phyloP scores from a whole-genome alignment of 2,329 filamentous ascomycete genomes.

The Penicillium sp. region DNA sequence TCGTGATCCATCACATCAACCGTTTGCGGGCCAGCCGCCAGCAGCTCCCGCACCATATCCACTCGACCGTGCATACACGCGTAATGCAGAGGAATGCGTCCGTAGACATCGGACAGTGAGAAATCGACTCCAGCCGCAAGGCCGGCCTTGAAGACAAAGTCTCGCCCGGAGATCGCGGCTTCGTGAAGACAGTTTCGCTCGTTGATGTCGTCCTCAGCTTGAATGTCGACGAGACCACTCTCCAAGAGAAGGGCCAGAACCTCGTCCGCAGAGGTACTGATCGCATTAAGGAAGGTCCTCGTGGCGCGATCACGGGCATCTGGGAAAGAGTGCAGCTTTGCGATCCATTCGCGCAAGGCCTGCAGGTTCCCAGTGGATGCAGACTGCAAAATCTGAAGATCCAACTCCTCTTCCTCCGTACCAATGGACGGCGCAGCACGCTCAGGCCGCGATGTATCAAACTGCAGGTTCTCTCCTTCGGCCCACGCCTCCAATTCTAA shows the following conservation, averaged over 20 bases:
- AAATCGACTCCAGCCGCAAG: slow-evolving; percentile 76
- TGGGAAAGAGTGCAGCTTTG: slow-evolving; percentile 64
- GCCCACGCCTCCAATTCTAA: slow-evolving; percentile 96
- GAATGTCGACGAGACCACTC: slow-evolving; percentile 82
- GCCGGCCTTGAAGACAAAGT: slow-evolving; percentile 74
- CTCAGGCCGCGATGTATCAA: slow-evolving; percentile 58
- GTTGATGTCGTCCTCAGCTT: slow-evolving; percentile 95
- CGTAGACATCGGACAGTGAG: slow-evolving; percentile 85
- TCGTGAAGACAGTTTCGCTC: slow-evolving; percentile 96
- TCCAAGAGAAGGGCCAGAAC: slow-evolving; percentile 76
- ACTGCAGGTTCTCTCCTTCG: slow-evolving; percentile 90
- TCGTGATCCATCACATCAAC: slow-evolving; percentile 92
- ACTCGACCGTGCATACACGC: slow-evolving; percentile 91
- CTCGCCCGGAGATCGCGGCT: slow-evolving; percentile 89
- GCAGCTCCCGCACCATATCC: slow-evolving; percentile 75
- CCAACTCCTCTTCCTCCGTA: slow-evolving; percentile 85
- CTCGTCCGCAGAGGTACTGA: slow-evolving; percentile 78
- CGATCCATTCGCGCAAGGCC: slow-evolving; percentile 77
- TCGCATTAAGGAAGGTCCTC: slow-evolving; percentile 83
- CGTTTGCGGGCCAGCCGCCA: slow-evolving; percentile 70
- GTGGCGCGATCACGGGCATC: slow-evolving; percentile 77
- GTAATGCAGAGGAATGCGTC: slow-evolving; percentile 90
- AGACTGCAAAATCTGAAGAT: slow-evolving; percentile 81
- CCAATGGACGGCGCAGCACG: slow-evolving; percentile 49
- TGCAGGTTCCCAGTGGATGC: slow-evolving; percentile 79